Conservation (phyloP, 768 basidiomycete species). For the Clavaria fumosa region DNA sequence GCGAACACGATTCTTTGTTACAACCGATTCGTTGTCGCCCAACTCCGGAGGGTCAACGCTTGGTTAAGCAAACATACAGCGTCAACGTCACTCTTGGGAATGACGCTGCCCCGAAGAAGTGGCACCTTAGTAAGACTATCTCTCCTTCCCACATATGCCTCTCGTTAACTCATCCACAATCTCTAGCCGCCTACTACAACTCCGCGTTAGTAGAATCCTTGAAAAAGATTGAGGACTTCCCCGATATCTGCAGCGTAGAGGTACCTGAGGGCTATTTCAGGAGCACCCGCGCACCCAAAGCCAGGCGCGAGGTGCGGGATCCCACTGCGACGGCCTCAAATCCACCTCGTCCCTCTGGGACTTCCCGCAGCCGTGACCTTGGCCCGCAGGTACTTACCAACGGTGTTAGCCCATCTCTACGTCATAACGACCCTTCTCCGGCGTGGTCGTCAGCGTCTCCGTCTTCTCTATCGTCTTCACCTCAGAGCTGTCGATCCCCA, state of each 20-base stretch:
- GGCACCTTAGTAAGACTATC: conserved; percentile 59
- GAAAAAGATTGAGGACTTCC: conserved; percentile 55
- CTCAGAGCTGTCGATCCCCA: too few relatives aligned
- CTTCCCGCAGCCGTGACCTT: conserved; percentile 40
- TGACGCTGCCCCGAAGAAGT: conserved; percentile 45
- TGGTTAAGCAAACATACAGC: conserved; percentile 78
- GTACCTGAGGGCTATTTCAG: conserved; percentile 71
- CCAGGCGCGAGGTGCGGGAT: conserved; percentile 32
- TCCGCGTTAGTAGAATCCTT: conserved; percentile 59
- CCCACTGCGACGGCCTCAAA: conserved; percentile 21
- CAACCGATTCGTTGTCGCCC: conserved; percentile 23
- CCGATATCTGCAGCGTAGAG: conserved; percentile 42
- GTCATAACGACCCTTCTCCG: too few relatives aligned
- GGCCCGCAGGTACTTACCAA: too few relatives aligned
- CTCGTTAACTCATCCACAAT: conserved; percentile 17
- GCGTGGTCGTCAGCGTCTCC: too few relatives aligned
- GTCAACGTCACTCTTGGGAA: conserved; percentile 52
- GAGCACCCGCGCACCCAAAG: conserved; percentile 59
- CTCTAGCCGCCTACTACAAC: conserved; percentile 69
- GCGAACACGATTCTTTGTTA: conserved; percentile 13
- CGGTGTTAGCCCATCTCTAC: too few relatives aligned
- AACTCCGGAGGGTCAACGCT: conserved; percentile 37
- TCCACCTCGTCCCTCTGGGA: conserved; percentile 44
- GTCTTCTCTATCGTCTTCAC: too few relatives aligned
- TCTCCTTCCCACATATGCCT: conserved; percentile 10